Conservation (phyloP, 495 filamentous ascomycete genomes). For the Hypoxylon lienhwacheense region DNA sequence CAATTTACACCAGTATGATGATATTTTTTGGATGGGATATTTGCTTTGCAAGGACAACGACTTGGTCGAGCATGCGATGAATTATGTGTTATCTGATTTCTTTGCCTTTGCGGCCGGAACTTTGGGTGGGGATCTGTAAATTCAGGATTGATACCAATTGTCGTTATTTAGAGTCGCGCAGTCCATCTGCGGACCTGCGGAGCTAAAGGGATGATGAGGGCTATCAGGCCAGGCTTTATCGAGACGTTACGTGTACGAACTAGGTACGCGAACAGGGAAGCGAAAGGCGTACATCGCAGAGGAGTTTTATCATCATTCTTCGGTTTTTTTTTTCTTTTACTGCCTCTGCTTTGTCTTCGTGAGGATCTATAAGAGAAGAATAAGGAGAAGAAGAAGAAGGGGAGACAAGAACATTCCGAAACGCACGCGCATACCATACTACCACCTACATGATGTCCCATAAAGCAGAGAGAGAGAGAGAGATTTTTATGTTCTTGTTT, state of each 20-base stretch:
- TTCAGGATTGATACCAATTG: slow-evolving; percentile 34
- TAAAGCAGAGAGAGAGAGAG: too few relatives aligned
- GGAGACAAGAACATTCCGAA: too few relatives aligned
- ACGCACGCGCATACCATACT: too few relatives aligned
- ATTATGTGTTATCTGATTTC: slow-evolving; percentile 9
- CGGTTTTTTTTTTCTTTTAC: too few relatives aligned
- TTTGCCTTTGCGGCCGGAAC: slow-evolving; percentile 15
- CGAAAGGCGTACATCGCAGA: neutral
- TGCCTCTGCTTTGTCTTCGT: slow-evolving; percentile 9
- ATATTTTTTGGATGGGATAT: neutral
- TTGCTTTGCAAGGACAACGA: slow-evolving; percentile 16
- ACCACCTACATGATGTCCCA: too few relatives aligned
- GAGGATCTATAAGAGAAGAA: too few relatives aligned
- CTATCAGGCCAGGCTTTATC: neutral
- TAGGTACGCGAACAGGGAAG: neutral
- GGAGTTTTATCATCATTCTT: too few relatives aligned
- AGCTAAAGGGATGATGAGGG: neutral
- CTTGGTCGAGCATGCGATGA: slow-evolving; percentile 9
- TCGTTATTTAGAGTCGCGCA: slow-evolving; percentile 28
- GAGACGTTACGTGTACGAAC: neutral
- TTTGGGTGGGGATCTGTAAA: slow-evolving; percentile 26
- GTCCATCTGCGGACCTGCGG: slow-evolving; percentile 8
- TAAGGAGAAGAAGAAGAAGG: too few relatives aligned
- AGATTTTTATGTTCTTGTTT: too few relatives aligned
- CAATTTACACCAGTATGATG: neutral